Base-by-base conservation (phyloP, 2,329 filamentous ascomycete genomes). In the Pseudogymnoascus sp. region DNA sequence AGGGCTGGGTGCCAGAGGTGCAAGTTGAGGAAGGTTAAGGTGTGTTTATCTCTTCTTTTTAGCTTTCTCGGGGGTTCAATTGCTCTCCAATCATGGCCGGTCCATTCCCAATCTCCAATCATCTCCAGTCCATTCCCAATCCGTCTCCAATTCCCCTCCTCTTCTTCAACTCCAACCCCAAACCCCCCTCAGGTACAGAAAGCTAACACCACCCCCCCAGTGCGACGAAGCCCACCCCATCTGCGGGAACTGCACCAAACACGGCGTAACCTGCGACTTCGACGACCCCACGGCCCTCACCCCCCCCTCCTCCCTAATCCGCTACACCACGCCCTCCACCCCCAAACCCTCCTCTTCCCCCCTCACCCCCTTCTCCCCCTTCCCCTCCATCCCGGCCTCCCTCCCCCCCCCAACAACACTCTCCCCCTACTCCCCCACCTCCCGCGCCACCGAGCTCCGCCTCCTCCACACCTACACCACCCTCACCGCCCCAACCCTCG, bases 11-110 rank as follows among this genome's bases (percentile, higher is more conserved):
- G 87, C 69, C 79, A 81, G 66, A 78, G 83, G 64, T 89, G 87
- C 75, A 89, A 89, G 76, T 78, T 79, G 63, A 79, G 87, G 66
- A 89, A 89, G 74, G 87, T 89, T 71, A 89, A 89, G 83, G 86
- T n/a, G n/a, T n/a, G n/a, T 87, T 75, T 44, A 63, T 38, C 17
- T 11, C 13, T 13, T 4, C 15, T n/a, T 9, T 38, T 15, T n/a
- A 17, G 36, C 36, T 38, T 38, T 38, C n/a, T n/a, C n/a, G n/a
- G n/a, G n/a, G n/a, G 6, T 38, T 15, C 36, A 57, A 21, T 38
- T 38, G n/a, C n/a, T n/a, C n/a, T 2, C 36, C 36, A 38, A 38
- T 38, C 13, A 38, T 38, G 1, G 1, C 5, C 47, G 15, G n/a
- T 23, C n/a, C 47, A 31, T 53, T 35, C 36, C 19, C 11, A 23